phyloP scores from a whole-genome alignment of 2,329 filamentous ascomycete genomes.

The Fusarium brachygibbosum region DNA sequence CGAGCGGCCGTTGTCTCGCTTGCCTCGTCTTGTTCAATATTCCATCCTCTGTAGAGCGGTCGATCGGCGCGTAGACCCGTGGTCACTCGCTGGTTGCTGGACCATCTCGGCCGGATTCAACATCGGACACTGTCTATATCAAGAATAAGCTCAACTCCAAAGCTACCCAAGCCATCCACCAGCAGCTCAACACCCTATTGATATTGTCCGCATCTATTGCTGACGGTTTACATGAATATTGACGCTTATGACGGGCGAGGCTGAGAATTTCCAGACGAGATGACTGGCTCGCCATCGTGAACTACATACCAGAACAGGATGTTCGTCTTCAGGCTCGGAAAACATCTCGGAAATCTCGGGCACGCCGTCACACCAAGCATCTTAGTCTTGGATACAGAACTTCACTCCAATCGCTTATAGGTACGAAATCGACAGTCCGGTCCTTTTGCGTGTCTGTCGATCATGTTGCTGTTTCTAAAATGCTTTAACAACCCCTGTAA shows the following conservation, averaged over 20 bases:
- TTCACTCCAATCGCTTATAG: slow-evolving; percentile 3
- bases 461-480: slow-evolving; percentile 20
- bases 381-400: slow-evolving; percentile 1
- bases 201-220: slow-evolving; percentile 6
- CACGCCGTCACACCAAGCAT: slow-evolving; percentile 2
- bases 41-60: slow-evolving; percentile 16
- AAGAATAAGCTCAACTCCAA: slow-evolving; percentile 29
- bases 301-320: slow-evolving; percentile 16
- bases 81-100: slow-evolving; percentile 1
- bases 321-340: slow-evolving; percentile 1
- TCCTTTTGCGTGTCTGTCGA: slow-evolving; percentile 28
- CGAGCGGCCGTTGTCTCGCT: slow-evolving; percentile 1
- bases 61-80: slow-evolving; percentile 31
- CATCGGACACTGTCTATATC: slow-evolving; percentile 28
- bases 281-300: neutral
- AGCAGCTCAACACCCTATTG: slow-evolving; percentile 32
- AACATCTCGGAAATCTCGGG: slow-evolving; percentile 24
- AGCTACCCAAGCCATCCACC: slow-evolving; percentile 25
- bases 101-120: slow-evolving; percentile 26
- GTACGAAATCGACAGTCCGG: slow-evolving; percentile 8
- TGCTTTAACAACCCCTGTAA: slow-evolving; percentile 19
- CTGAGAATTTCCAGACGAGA: neutral
- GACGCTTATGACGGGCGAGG: neutral
- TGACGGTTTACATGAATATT: slow-evolving; percentile 32
- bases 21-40: slow-evolving; percentile 3